These are phyloP conservation scores for Penicillium tannophilum DNA, from an alignment of 495 filamentous ascomycete genomes.

Conservation along the genomic window DNA sequence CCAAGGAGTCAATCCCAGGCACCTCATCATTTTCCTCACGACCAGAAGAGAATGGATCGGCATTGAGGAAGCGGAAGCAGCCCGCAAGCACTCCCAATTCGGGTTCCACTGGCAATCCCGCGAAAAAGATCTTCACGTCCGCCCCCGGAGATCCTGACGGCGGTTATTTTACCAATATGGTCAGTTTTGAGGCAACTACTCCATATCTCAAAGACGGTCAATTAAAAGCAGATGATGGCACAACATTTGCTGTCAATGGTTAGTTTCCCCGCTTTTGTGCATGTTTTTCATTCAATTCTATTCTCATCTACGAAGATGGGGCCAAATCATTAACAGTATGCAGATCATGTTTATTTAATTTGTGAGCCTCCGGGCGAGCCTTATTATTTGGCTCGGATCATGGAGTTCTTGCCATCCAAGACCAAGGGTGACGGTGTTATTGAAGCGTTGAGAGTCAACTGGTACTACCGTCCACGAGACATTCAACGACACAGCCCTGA, in stretches of 20 bases:
- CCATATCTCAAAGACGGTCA: constrained; percentile 73
- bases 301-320: not conserved
- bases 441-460: constrained; percentile 90
- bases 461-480: constrained; percentile 96
- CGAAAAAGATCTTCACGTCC: constrained; percentile 48
- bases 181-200: constrained; percentile 75
- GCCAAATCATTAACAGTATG: constrained; percentile 24
- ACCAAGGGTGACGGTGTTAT: constrained; percentile 72
- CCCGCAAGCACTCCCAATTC: constrained; percentile 53
- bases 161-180: constrained; percentile 69
- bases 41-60: constrained; percentile 41
- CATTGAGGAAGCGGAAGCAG: constrained; percentile 79
- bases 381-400: constrained; percentile 95
- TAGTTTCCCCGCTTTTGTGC: constrained; percentile 39
- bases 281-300: not conserved
- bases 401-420: constrained; percentile 90
- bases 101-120: constrained; percentile 34
- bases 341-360: constrained; percentile 96
- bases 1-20: constrained; percentile 63
- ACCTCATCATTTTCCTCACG: constrained; percentile 63
- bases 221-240: constrained; percentile 89
- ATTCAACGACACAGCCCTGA: constrained; percentile 90
- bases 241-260: constrained; percentile 83
- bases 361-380: constrained; percentile 98
- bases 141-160: constrained; percentile 44